Conservation (phyloP, 371 early-diverging fungal species). For the Cokeromyces recurvatus region DNA sequence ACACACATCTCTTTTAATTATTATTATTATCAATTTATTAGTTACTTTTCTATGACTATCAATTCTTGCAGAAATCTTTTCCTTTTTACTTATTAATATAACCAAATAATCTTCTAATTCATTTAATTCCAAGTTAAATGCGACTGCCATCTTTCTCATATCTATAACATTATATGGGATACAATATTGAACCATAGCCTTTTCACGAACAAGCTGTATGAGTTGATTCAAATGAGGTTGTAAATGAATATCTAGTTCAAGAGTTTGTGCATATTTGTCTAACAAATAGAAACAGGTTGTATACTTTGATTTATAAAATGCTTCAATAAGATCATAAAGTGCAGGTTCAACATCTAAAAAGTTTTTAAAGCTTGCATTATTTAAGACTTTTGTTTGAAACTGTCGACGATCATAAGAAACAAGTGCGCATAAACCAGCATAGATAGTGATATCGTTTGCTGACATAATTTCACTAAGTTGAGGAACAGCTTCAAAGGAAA, state of each 20-base stretch:
- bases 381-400: constrained; percentile 62
- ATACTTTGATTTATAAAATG: constrained; percentile 79
- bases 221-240: constrained; percentile 62
- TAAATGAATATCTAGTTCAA: constrained; percentile 72
- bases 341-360: constrained; percentile 81
- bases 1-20: no score
- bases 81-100: constrained; percentile 56
- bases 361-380: constrained; percentile 69
- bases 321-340: constrained; percentile 60
- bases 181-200: constrained; percentile 80
- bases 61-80: constrained; percentile 67
- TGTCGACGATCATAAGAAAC: constrained; percentile 74
- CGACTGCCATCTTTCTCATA: constrained; percentile 72
- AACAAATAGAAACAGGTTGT: constrained; percentile 62
- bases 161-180: constrained; percentile 76
- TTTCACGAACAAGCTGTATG: constrained; percentile 65
- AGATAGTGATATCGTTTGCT: constrained; percentile 79
- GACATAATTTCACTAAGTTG: constrained; percentile 56
- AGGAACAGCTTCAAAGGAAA: constrained; percentile 52
- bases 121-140: constrained; percentile 58
- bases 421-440: constrained; percentile 77
- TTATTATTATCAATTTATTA: no score
- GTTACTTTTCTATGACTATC: constrained; percentile 84
- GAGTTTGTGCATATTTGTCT: constrained; percentile 60
- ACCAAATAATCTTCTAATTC: constrained; percentile 69